Evolutionary conservation across 805 yeast species (phyloP), one percentile per base, ranked within the genome.

Genomic region (Candida hispaniensis): DNA sequence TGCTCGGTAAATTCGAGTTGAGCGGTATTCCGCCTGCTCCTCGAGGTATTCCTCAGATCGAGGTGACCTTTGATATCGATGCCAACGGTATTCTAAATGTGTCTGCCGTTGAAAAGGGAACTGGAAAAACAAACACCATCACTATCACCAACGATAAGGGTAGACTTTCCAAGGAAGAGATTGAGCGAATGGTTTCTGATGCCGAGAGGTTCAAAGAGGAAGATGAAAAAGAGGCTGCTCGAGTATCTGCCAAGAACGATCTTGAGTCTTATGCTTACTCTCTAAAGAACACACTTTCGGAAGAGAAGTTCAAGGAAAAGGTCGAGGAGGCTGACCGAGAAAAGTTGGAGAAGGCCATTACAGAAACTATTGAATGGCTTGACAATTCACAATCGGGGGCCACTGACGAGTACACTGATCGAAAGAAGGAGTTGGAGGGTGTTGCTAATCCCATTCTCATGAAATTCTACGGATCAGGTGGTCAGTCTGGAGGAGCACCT

Each of bases 11-110:
- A 69, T 86, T 86, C 66, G 96, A 86, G 67, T 76, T 86, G 55
- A 64, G 91, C 48, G 95, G 95, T 60, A 86, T 86, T 47, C 96
- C 96, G 55, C 95, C 95, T 52, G 95, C 95, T 28, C 95, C 95
- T 67, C 83, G 95, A 69, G 96, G 96, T 73, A 93, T 80, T 47
- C 96, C 96, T 58, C 94, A 83, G 70, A 79, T 86, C 52, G 96
- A 86, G 71, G 96, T 86, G 50, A 86, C 95, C 53, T 86, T 86
- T 60, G 96, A 86, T 62, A 69, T 86, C 54, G 96, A 86, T 64
- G 95, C 96, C 48, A 86, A 86, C 64, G 96, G 96, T 71, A 86
- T 86, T 66, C 71, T 86, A 66, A 86, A 86, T 63, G 96, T 86
- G 42, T 78, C 93, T 49, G 96, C 96, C 43, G 70, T 85, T 50